Conservation (phyloP, 257 asterid genomes). For the Forsythia viridissima region DNA sequence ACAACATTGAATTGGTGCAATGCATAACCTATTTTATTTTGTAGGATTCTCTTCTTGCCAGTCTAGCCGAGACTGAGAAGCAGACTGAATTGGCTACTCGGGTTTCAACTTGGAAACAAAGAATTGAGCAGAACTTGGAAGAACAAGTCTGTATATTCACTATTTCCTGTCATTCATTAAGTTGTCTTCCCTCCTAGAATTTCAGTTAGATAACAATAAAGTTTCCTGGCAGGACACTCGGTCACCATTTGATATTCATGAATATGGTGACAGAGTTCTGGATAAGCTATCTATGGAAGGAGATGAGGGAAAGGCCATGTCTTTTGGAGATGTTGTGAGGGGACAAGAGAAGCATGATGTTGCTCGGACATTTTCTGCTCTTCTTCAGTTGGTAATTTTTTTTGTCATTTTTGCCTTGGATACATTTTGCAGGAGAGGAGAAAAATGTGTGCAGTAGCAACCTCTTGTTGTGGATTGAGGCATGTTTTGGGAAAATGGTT, state of each 20-base stretch:
- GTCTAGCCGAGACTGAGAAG: constrained; percentile 77
- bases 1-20: neutral
- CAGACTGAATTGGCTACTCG: constrained; percentile 84
- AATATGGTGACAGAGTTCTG: constrained; percentile 75
- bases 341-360: constrained; percentile 89
- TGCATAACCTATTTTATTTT: constrained; percentile 14
- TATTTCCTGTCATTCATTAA: neutral
- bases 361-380: constrained; percentile 95
- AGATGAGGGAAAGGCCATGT: constrained; percentile 38
- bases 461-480: neutral
- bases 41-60: constrained; percentile 86
- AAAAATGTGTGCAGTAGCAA: neutral
- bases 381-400: constrained; percentile 78
- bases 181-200: neutral
- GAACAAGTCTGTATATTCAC: constrained; percentile 61
- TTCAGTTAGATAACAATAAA: constrained; percentile 17
- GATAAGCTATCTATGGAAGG: constrained; percentile 51
- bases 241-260: constrained; percentile 89
- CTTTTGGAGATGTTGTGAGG: constrained; percentile 69
- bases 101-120: constrained; percentile 91
- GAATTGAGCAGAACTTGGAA: constrained; percentile 81
- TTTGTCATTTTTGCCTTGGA: neutral
- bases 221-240: constrained; percentile 65
- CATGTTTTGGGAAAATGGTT: neutral
- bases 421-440: constrained; percentile 6